Conservation (phyloP, 2,329 filamentous ascomycete genomes). For the Alternaria hordeiaustralica region DNA sequence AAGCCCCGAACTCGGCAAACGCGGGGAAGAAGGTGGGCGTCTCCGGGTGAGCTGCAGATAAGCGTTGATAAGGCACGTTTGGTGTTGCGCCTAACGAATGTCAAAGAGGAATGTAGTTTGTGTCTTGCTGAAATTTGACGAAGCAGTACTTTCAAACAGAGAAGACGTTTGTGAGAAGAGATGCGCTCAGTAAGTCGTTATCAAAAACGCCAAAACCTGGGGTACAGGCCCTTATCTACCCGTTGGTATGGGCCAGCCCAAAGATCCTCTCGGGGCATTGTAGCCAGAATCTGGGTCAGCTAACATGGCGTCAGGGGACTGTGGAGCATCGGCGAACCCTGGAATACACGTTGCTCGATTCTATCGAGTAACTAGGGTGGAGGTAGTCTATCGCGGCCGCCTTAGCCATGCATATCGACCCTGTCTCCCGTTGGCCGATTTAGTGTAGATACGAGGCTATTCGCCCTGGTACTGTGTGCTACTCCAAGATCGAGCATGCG, state of each 20-base stretch:
- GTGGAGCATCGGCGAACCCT: conserved; percentile 23
- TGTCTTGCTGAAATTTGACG: not conserved
- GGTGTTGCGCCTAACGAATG: conserved; percentile 15
- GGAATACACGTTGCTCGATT: conserved; percentile 43
- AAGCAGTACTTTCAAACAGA: not conserved
- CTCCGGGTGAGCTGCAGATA: conserved; percentile 36
- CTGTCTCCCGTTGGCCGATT: conserved; percentile 20
- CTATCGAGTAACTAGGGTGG: conserved; percentile 24
- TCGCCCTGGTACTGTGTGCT: not conserved
- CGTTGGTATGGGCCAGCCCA: conserved; percentile 21
- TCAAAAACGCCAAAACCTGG: conserved; percentile 40
- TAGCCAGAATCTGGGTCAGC: conserved; percentile 19
- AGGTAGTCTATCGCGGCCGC: conserved; percentile 36
- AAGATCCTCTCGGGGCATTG: conserved; percentile 15
- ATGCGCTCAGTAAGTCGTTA: conserved; percentile 6
- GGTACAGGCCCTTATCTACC: conserved; percentile 47
- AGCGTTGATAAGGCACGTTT: conserved; percentile 42
- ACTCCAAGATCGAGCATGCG: not conserved
- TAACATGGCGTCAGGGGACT: conserved; percentile 26
- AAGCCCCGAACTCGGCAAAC: conserved; percentile 28
- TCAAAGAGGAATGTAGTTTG: conserved; percentile 14
- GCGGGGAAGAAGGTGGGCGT: conserved; percentile 27
- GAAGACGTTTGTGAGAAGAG: conserved; percentile 2
- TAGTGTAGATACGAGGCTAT: conserved; percentile 13
- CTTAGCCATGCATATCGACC: conserved; percentile 26